phyloP scores from a whole-genome alignment of 2,329 filamentous ascomycete species.

The Neurospora sp. region DNA sequence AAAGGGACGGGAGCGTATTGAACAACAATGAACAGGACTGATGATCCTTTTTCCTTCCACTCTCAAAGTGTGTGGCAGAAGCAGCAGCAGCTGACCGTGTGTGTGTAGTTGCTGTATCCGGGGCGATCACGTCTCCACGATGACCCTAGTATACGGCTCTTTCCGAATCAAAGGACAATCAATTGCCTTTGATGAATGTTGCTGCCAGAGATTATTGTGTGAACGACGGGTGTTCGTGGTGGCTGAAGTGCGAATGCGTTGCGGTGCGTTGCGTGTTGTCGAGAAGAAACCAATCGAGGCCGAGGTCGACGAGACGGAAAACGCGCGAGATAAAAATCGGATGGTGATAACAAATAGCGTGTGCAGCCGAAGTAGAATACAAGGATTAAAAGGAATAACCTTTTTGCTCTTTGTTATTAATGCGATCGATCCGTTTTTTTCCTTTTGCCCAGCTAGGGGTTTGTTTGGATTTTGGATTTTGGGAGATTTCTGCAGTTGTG shows the following conservation, averaged over 20 bases:
- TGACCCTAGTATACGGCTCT: neutral
- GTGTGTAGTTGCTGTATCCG: neutral
- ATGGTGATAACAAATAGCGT: slow-evolving; percentile 22
- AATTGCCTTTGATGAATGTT: neutral
- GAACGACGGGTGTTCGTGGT: neutral
- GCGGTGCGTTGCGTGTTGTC: neutral
- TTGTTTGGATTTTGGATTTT: slow-evolving; percentile 19
- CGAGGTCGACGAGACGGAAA: slow-evolving; percentile 12
- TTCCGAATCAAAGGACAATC: neutral
- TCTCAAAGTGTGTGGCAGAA: neutral
- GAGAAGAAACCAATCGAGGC: slow-evolving; percentile 5
- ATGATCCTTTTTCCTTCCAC: slow-evolving; percentile 1
- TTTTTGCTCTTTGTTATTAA: slow-evolving; percentile 2
- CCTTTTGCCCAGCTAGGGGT: slow-evolving; percentile 4
- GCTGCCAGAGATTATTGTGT: neutral
- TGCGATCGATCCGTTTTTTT: slow-evolving; percentile 17
- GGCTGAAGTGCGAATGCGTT: neutral
- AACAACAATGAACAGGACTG: neutral
- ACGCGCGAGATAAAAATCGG: slow-evolving; percentile 7
- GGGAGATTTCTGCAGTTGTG: slow-evolving; percentile 7
- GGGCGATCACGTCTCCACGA: neutral
- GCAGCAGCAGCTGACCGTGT: neutral
- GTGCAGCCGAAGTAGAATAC: slow-evolving; percentile 16
- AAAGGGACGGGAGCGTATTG: neutral
- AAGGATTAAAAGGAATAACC: slow-evolving; percentile 25